These are phyloP conservation scores for Pleurotus pulmonarius DNA, from an alignment of 768 basidiomycete genomes.

Conservation along the genomic window DNA sequence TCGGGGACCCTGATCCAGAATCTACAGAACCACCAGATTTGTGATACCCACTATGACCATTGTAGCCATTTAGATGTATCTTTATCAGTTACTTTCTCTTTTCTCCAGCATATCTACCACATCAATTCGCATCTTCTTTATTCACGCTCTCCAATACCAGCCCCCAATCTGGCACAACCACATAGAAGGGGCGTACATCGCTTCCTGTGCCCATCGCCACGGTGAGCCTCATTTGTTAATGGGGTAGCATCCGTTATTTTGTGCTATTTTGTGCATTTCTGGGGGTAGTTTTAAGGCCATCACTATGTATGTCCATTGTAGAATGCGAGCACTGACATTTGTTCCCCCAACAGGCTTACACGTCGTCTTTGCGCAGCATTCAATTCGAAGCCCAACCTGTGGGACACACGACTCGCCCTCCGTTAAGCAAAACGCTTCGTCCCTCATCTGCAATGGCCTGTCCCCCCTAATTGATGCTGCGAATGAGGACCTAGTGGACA, in stretches of 20 bases:
- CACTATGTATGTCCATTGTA: not conserved
- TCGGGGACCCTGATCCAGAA: not conserved
- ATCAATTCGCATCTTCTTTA: constrained; percentile 2
- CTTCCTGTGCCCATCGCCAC: not conserved
- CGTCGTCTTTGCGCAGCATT: not conserved
- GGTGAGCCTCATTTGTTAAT: not conserved
- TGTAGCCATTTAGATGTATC: constrained; percentile 8
- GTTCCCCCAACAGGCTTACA: not conserved
- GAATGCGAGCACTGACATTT: not conserved
- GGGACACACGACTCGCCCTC: not conserved
- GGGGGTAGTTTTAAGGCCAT: not conserved
- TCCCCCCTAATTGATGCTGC: not conserved
- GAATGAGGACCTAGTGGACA: not conserved
- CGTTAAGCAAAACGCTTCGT: not conserved
- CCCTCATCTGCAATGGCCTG: not conserved
- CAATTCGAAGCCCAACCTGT: not conserved
- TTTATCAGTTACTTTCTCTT: constrained; percentile 3
- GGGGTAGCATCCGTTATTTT: not conserved
- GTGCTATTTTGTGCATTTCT: not conserved
- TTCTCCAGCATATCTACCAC: not conserved
- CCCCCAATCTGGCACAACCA: too few relatives aligned
- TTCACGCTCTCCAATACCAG: not conserved
- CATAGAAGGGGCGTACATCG: too few relatives aligned
- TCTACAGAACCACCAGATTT: not conserved
- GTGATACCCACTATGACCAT: not conserved